Base-by-base conservation (phyloP, 2,329 filamentous ascomycete genomes). In the Parasarocladium wereldwijsianum region DNA sequence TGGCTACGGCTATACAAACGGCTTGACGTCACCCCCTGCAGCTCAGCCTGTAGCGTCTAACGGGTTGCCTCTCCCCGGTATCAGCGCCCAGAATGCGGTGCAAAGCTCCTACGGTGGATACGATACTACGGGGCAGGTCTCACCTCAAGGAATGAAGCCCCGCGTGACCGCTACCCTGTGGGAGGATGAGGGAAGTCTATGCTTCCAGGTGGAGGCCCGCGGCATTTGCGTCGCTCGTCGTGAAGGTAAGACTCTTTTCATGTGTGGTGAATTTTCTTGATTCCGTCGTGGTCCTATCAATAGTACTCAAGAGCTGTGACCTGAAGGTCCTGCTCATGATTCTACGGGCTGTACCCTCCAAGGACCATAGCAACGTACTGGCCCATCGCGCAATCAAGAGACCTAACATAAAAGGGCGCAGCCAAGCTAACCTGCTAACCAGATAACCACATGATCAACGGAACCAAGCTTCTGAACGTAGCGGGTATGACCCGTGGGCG, bases 371-470 rank as follows among this genome's bases (percentile, higher is more conserved):
- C n/a, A n/a, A n/a, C n/a, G n/a, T n/a, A n/a, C n/a, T n/a, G n/a
- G n/a, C n/a, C n/a, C n/a, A n/a, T n/a, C n/a, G n/a, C n/a, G n/a
- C n/a, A n/a, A n/a, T n/a, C n/a, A n/a, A n/a, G n/a, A n/a, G n/a
- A n/a, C n/a, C n/a, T n/a, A n/a, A n/a, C n/a, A n/a, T n/a, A n/a
- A n/a, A n/a, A n/a, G n/a, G n/a, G n/a, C n/a, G n/a, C n/a, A n/a
- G n/a, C n/a, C n/a, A n/a, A n/a, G n/a, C n/a, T n/a, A n/a, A n/a
- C 9, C 8, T 9, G 17, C 15, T 19, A 18, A 28, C 24, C 39
- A 92, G 87, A 94, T 45, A 96, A 94, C 55, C 84, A 93, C 58
- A 94, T 98, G 83, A 94, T 98, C 54, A 98, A 96, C 46, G 90
- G 90, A 12, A 98, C 90, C 1, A 98, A 96, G 55, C 64, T 98